These are phyloP conservation scores for Ramaria rubella DNA, from an alignment of 768 basidiomycete genomes.

Conservation along the genomic window DNA sequence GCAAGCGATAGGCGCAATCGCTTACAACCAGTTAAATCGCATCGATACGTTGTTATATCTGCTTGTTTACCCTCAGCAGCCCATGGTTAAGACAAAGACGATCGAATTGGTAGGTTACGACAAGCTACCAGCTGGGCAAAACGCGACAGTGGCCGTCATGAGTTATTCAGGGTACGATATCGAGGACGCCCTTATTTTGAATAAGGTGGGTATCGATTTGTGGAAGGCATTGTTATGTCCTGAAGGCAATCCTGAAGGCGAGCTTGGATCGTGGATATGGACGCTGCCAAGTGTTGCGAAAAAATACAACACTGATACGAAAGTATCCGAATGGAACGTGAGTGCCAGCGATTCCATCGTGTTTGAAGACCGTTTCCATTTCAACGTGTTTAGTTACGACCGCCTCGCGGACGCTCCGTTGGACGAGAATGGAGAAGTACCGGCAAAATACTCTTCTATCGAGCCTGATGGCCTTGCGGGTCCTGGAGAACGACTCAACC, in stretches of 20 bases:
- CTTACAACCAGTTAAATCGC: slow-evolving; percentile 93
- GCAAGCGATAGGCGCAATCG: slow-evolving; percentile 98
- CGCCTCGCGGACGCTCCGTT: slow-evolving; percentile 88
- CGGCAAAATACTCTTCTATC: slow-evolving; percentile 86
- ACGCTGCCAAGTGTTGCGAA: slow-evolving; percentile 93
- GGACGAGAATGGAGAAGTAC: slow-evolving; percentile 71
- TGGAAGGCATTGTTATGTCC: not conserved
- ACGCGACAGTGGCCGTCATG: slow-evolving; percentile 98
- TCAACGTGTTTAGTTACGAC: slow-evolving; percentile 56
- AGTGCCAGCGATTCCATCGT: slow-evolving; percentile 30
- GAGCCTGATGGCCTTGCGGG: slow-evolving; percentile 91
- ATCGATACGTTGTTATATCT: slow-evolving; percentile 98
- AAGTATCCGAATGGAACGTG: slow-evolving; percentile 97
- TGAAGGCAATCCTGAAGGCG: slow-evolving; percentile 43
- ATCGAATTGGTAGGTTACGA: slow-evolving; percentile 97
- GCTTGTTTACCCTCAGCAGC: slow-evolving; percentile 96
- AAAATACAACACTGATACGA: slow-evolving; percentile 88
- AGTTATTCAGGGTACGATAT: slow-evolving; percentile 99
- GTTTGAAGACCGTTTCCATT: not conserved
- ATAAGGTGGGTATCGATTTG: slow-evolving; percentile 50
- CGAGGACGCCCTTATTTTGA: slow-evolving; percentile 95
- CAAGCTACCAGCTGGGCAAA: slow-evolving; percentile 94
- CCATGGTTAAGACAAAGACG: slow-evolving; percentile 99
- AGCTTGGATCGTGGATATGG: slow-evolving; percentile 97
- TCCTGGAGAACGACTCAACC: slow-evolving; percentile 89